phyloP scores from a whole-genome alignment of 2,329 filamentous ascomycete genomes.

The Aspergillus arachidicola region DNA sequence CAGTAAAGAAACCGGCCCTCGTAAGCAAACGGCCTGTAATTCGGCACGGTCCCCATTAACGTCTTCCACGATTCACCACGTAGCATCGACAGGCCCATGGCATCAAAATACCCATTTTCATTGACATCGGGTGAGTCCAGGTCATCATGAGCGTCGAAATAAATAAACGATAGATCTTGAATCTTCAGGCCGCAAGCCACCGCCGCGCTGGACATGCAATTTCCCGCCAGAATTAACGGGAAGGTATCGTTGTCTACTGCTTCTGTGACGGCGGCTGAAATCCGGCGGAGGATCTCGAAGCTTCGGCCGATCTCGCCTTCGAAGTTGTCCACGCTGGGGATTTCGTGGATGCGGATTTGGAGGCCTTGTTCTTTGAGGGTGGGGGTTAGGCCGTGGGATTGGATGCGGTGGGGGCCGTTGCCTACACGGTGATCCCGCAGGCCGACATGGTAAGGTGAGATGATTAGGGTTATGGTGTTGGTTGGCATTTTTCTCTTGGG shows the following conservation, averaged over 20 bases:
- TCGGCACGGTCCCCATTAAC: conserved; percentile 36
- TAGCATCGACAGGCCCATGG: conserved; percentile 42
- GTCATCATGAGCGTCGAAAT: conserved; percentile 51
- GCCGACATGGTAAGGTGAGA: conserved; percentile 46
- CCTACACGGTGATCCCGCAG: conserved; percentile 40
- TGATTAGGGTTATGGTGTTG: conserved; percentile 35
- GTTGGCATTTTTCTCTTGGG: conserved; percentile 8
- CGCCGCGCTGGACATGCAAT: conserved; percentile 42
- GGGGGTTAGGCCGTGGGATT: conserved; percentile 30
- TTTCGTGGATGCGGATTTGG: conserved; percentile 27
- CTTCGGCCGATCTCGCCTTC: conserved; percentile 46
- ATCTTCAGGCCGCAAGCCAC: conserved; percentile 38
- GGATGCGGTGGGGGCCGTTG: conserved; percentile 39
- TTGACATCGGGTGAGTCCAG: conserved; percentile 40
- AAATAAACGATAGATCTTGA: conserved; percentile 38
- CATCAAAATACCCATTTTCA: conserved; percentile 42
- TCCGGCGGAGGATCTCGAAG: conserved; percentile 45
- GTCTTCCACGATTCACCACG: conserved; percentile 36
- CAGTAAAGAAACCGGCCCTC: conserved; percentile 26
- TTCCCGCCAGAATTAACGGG: conserved; percentile 44
- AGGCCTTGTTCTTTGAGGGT: conserved; percentile 29
- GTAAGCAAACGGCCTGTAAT: conserved; percentile 22
- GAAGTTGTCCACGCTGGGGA: conserved; percentile 35
- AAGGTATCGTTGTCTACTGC: conserved; percentile 34
- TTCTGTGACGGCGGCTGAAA: conserved; percentile 33